Evolutionary conservation across 2,329 filamentous ascomycete species (phyloP), one percentile per base, ranked within the genome.

Genomic region (Aspergillus fumigatus): DNA sequence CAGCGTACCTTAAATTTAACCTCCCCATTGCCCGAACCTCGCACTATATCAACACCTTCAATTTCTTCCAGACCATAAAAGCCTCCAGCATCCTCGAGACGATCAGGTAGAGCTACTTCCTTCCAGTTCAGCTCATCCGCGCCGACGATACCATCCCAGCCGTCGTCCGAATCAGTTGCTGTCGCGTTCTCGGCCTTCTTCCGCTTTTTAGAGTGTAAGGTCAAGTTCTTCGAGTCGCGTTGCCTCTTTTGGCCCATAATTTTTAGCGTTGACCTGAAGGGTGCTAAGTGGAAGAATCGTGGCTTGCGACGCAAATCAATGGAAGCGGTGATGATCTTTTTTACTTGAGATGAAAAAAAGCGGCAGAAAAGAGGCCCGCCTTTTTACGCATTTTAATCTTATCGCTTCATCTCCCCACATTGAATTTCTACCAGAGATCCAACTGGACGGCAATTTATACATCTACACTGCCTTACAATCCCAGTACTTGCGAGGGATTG

Each of bases 11-110:
- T 74, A 60, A 77, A 79, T 54, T 71, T 69, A 43, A 79, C 54
- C 40, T 73, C 65, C 38, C 77, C 80, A 52, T 80, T 76, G 7
- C 85, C 85, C 29, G 87, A 80, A 25, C 80, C 76, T 59, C 82
- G 84, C 45, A 96, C 79, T n/a, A 99, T 81, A 29, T 96, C 89
- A 1, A 99, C 90, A 52, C 90, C 91, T 17, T 96, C 90, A 49
- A 97, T 88, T 67, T 97, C 92, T 67, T 99, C 92, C 1, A 99
- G 77, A 0, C 90, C 92, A 66, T 88, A 95, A 72, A 99, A 97
- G 0, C 94, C 94, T 62, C 95, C 92, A n/a, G 90, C 90, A 75
- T 97, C 90, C 48, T 93, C 86, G 65, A 92, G 80, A 69, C 88
- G 86, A 68, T 92, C 89, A 6, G 90, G 90, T 65, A 88, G 77